phyloP scores from a whole-genome alignment of 139 green algal genomes.

The Trebouxia sp. region DNA sequence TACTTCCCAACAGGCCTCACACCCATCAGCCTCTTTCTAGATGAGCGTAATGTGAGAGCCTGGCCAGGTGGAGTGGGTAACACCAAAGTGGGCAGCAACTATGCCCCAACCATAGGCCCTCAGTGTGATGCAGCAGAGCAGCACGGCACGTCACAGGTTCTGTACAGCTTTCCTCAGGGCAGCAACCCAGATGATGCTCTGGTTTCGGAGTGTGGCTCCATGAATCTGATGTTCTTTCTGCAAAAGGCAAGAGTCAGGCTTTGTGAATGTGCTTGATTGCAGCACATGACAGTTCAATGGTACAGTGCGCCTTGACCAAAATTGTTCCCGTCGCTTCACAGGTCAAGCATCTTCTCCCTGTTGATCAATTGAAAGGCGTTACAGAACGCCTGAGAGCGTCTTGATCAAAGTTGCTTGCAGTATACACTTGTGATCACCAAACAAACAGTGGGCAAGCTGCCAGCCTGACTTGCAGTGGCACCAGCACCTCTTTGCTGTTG shows the following conservation, averaged over 20 bases:
- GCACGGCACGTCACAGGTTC: conserved; percentile 43
- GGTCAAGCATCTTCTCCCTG: too few species aligned
- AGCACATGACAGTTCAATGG: too few species aligned
- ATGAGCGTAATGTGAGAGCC: conserved; percentile 65
- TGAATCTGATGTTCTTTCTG: conserved; percentile 89
- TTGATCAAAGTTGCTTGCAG: too few species aligned
- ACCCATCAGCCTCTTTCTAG: conserved; percentile 73
- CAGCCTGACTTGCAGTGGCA: too few species aligned
- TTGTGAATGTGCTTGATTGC: not conserved
- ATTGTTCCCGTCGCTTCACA: too few species aligned
- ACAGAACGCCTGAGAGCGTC: too few species aligned
- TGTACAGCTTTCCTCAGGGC: conserved; percentile 28
- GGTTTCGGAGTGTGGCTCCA: conserved; percentile 75
- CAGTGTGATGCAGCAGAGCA: conserved; percentile 46
- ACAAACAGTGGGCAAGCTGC: too few species aligned
- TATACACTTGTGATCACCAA: too few species aligned
- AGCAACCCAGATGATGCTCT: conserved; percentile 33
- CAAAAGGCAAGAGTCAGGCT: conserved; percentile 31
- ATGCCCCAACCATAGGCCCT: conserved; percentile 72
- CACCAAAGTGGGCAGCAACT: conserved; percentile 78
- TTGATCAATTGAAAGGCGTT: too few species aligned
- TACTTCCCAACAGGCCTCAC: conserved; percentile 74
- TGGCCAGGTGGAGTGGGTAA: conserved; percentile 77
- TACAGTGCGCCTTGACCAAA: too few species aligned
- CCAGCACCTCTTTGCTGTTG: too few species aligned